These are phyloP conservation scores for Trypanosoma theileri DNA, from an alignment of 208 protist species.

Conservation along the genomic window DNA sequence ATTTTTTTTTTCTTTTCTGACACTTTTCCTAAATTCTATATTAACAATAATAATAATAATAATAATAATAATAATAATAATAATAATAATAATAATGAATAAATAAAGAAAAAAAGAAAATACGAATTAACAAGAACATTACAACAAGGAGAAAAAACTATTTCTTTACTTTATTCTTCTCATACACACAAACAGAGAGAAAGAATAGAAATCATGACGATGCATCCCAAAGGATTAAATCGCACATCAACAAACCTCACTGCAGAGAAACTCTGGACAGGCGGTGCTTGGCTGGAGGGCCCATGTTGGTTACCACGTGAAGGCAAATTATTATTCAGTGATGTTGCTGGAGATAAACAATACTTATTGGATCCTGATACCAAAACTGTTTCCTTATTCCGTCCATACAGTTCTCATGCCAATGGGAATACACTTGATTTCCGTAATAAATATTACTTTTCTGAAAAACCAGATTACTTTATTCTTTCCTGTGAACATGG, in stretches of 20 bases:
- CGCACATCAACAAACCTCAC: conserved; percentile 2
- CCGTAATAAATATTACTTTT: conserved; percentile 30
- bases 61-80: too few species aligned
- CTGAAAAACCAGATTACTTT: conserved; percentile 26
- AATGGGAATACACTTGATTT: conserved; percentile 33
- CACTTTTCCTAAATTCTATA: too few species aligned
- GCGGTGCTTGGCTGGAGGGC: conserved; percentile 25
- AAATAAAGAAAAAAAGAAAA: too few species aligned
- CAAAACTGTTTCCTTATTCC: conserved; percentile 15
- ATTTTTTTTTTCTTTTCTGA: too few species aligned
- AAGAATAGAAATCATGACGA: not conserved
- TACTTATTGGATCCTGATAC: conserved; percentile 33
- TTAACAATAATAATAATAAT: too few species aligned
- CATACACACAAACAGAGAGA: too few species aligned
- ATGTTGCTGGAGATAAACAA: conserved; percentile 30
- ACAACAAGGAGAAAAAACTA: too few species aligned
- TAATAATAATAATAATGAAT: too few species aligned
- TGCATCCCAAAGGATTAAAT: not conserved
- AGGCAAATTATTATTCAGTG: conserved; percentile 33
- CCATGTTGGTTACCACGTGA: conserved; percentile 34
- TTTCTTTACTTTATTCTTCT: too few species aligned
- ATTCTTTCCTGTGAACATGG: conserved; percentile 31
- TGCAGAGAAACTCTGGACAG: conserved; percentile 31
- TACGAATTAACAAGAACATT: too few species aligned
- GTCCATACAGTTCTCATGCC: conserved; percentile 24